Evolutionary conservation across 2,329 filamentous ascomycete species (phyloP).

Genomic region (Raffaelea ambrosiae): DNA sequence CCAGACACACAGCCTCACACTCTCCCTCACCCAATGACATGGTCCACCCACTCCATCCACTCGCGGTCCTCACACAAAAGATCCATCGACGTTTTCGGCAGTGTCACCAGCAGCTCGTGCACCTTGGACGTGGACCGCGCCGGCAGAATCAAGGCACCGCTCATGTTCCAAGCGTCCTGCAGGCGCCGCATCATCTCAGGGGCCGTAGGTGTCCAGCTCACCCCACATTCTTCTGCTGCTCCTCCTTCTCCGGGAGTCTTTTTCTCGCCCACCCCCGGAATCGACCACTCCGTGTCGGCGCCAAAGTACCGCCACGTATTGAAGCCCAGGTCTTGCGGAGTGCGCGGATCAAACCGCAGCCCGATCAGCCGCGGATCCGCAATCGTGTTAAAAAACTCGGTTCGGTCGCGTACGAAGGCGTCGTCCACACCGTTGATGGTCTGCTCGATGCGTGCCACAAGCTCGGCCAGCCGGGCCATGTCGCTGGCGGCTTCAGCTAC

Average conservation of each 20-base stretch:
- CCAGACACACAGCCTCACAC: too few relatives aligned
- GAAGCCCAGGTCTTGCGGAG: slow-evolving; percentile 29
- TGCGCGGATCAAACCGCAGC: slow-evolving; percentile 30
- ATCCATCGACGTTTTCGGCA: slow-evolving; percentile 21
- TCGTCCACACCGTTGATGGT: slow-evolving; percentile 30
- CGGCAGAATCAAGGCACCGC: slow-evolving; percentile 23
- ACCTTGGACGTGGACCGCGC: slow-evolving; percentile 14
- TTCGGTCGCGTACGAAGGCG: slow-evolving; percentile 27
- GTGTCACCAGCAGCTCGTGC: slow-evolving; percentile 23
- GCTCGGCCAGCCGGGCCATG: slow-evolving; percentile 17
- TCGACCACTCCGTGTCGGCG: slow-evolving; percentile 27
- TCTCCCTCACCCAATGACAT: slow-evolving; percentile 12
- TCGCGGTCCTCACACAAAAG: slow-evolving; percentile 15
- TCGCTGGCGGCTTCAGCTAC: slow-evolving; percentile 14
- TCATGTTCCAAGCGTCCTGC: slow-evolving; percentile 21
- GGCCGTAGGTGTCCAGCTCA: slow-evolving; percentile 3
- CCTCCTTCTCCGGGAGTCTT: not conserved
- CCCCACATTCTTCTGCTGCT: too few relatives aligned
- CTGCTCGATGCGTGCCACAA: slow-evolving; percentile 21
- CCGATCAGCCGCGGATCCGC: slow-evolving; percentile 31
- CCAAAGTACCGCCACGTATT: slow-evolving; percentile 38
- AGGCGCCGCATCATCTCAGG: slow-evolving; percentile 23
- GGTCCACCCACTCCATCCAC: slow-evolving; percentile 21
- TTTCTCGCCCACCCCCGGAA: slow-evolving; percentile 19
- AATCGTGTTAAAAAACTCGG: slow-evolving; percentile 25